Base-by-base conservation (phyloP, 1,284 basidiomycete genomes). In the Heterobasidion annosum region DNA sequence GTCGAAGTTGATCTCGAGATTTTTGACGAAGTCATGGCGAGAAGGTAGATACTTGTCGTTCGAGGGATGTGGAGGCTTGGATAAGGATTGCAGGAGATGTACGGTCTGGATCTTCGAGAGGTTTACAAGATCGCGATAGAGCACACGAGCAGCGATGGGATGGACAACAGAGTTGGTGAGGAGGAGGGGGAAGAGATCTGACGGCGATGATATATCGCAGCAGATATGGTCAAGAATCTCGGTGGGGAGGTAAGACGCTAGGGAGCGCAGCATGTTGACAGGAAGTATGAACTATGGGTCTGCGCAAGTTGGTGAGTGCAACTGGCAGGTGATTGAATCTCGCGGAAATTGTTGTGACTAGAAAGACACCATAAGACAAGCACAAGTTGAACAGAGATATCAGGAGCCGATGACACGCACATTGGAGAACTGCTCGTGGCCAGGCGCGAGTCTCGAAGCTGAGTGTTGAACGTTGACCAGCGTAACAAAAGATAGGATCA, bases 141-240 rank as follows among this genome's bases (percentile, higher is more conserved):
- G 65, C 4, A 71, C 56, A 2, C 75, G 73, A 4, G 64, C 64
- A 2, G 71, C 72, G 50, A 77, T 60, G 15, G 65, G 56, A 52
- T 76, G 67, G 50, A 82, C 65, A 34, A 64, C 56, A 9, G 66
- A 66, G 64, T 70, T 78, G 18, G 67, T 61, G 0, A 59, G 51
- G 16, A 74, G 59, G 5, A 67, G 37, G 1, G 57, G 32, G 1
- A 59, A 51, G 19, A 76, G 63, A 12, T 68, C 65, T 0, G 19
- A 13, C 9, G 60, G 61, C 0, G 66, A 56, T 2, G 56, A n/a
- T 3, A 81, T 64, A 52, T 69, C 59, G 1, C 61, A 63, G 10
- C 78, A 63, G 9, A 79, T 65, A 48, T 69, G 66, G 55, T 79
- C 75, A 16, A 83, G 59, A 7, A 81, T 68, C 60, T 84, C 82